Evolutionary conservation across 257 asterid species (phyloP).

Genomic region (Agastache rugosa): DNA sequence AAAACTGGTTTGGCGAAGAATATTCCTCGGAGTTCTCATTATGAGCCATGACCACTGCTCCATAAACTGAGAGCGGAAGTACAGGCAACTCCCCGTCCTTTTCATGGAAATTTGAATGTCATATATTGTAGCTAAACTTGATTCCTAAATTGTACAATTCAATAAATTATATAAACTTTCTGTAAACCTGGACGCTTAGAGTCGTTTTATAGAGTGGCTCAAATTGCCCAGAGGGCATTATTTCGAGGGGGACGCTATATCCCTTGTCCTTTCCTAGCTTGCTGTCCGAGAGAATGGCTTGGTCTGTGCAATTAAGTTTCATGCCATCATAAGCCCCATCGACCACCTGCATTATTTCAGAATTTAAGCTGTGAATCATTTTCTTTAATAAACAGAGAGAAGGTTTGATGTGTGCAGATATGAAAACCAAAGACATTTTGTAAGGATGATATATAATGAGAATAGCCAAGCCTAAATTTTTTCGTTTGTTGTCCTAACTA

Average conservation of each 20-base stretch:
- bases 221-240: slow-evolving; percentile 92
- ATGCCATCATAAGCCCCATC: slow-evolving; percentile 87
- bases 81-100: slow-evolving; percentile 98
- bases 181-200: slow-evolving; percentile 75
- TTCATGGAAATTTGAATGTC: slow-evolving; percentile 31
- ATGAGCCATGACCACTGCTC: slow-evolving; percentile 95
- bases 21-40: slow-evolving; percentile 77
- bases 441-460: background rate
- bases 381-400: slow-evolving; percentile 17
- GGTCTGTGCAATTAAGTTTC: slow-evolving; percentile 79
- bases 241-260: slow-evolving; percentile 80
- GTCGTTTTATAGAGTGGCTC: slow-evolving; percentile 94
- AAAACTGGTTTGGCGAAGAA: slow-evolving; percentile 96
- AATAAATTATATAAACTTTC: slow-evolving; percentile 10
- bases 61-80: slow-evolving; percentile 93
- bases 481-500: background rate
- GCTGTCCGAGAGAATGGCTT: slow-evolving; percentile 79
- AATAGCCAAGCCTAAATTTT: background rate
- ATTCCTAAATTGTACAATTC: slow-evolving; percentile 18
- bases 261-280: slow-evolving; percentile 63
- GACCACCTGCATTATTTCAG: slow-evolving; percentile 57
- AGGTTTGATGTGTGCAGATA: slow-evolving; percentile 7
- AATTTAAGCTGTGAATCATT: slow-evolving; percentile 21
- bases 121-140: slow-evolving; percentile 4
- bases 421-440: slow-evolving; percentile 7